Conservation (phyloP, 768 basidiomycete genomes). For the Rubroboletus satanas region DNA sequence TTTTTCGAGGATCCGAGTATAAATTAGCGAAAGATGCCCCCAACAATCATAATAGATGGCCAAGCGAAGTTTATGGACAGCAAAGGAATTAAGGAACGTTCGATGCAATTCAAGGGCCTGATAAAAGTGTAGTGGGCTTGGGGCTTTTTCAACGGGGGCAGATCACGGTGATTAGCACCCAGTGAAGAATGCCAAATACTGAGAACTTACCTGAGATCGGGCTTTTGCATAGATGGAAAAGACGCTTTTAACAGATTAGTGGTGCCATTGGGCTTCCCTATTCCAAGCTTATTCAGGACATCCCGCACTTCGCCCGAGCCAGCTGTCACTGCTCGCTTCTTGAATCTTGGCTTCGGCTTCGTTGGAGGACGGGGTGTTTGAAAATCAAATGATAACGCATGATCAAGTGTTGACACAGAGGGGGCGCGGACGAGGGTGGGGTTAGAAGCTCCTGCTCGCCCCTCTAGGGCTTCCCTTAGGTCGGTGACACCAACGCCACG, state of each 20-base stretch:
- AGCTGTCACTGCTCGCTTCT: constrained; percentile 46
- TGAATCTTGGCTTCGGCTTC: constrained; percentile 54
- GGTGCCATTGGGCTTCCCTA: constrained; percentile 63
- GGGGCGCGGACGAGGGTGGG: constrained; percentile 62
- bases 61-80: constrained; percentile 1
- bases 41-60: constrained; percentile 10
- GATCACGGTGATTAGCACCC: constrained; percentile 6
- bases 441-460: constrained; percentile 79
- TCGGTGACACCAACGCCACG: constrained; percentile 85
- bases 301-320: constrained; percentile 74
- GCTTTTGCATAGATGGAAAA: constrained; percentile 53
- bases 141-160: constrained; percentile 11
- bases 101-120: constrained; percentile 14
- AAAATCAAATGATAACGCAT: constrained; percentile 48
- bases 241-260: constrained; percentile 67
- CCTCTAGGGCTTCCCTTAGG: constrained; percentile 84
- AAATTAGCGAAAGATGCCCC: constrained; percentile 20
- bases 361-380: constrained; percentile 42
- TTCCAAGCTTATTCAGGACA: constrained; percentile 77
- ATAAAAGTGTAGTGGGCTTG: constrained; percentile 8
- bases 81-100: constrained; percentile 8
- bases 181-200: not conserved
- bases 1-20: constrained; percentile 17
- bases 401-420: constrained; percentile 75
- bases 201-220: constrained; percentile 38